These are phyloP conservation scores for Mangifera indica DNA, from an alignment of 345 rosid genomes.

Conservation along the genomic window DNA sequence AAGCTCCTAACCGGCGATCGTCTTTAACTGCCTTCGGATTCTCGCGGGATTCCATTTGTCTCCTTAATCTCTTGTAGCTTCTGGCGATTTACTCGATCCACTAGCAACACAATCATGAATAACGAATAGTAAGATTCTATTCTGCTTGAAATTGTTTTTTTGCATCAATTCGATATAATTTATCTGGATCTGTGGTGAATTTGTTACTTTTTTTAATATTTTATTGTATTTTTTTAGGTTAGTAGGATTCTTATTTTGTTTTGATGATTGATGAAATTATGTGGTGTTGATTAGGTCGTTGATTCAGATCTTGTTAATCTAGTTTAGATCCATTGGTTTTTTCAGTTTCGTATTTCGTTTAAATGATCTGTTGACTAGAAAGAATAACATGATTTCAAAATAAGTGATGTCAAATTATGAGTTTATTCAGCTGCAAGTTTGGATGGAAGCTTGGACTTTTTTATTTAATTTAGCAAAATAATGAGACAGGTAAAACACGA, in stretches of 20 bases:
- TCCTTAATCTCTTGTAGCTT: constrained; percentile 5
- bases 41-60: constrained; percentile 19
- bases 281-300: constrained; percentile 4
- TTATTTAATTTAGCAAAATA: neutral
- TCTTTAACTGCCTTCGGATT: constrained; percentile 18
- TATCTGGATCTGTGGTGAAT: constrained; percentile 11
- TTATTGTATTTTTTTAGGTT: neutral
- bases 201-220: neutral
- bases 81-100: constrained; percentile 21
- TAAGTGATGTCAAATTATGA: neutral
- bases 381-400: neutral
- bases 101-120: constrained; percentile 57
- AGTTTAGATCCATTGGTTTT: constrained; percentile 29
- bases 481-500: neutral
- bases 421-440: constrained; percentile 3
- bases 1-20: constrained; percentile 35
- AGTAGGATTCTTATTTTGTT: neutral
- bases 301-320: constrained; percentile 31
- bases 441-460: neutral
- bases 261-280: constrained; percentile 4
- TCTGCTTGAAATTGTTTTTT: neutral
- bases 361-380: neutral
- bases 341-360: neutral
- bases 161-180: neutral
- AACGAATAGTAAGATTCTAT: constrained; percentile 74